These are phyloP conservation scores for Yamadazyma pseudoaaseri DNA, from an alignment of 1,139 yeast genomes.

Conservation along the genomic window DNA sequence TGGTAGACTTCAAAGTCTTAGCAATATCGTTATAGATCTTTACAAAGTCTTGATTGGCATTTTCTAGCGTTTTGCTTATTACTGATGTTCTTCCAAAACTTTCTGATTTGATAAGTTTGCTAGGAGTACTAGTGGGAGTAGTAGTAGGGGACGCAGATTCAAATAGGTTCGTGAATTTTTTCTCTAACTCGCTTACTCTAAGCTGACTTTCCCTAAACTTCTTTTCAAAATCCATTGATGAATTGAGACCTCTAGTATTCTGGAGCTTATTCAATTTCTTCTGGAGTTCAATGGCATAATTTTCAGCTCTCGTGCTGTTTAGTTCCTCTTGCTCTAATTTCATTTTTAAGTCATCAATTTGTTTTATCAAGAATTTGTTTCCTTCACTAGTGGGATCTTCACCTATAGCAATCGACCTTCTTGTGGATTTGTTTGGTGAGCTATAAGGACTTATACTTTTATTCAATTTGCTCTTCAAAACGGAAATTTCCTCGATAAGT, in stretches of 20 bases:
- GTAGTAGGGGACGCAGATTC: constrained; percentile 18
- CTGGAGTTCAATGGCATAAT: constrained; percentile 46
- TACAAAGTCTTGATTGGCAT: constrained; percentile 45
- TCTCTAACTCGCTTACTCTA: constrained; percentile 35
- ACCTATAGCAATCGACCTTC: constrained; percentile 37
- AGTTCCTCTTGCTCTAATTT: constrained; percentile 42
- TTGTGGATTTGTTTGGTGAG: constrained; percentile 21
- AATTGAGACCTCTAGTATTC: constrained; percentile 39
- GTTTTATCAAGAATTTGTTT: constrained; percentile 25
- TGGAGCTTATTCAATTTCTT: constrained; percentile 45
- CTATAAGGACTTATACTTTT: constrained; percentile 21
- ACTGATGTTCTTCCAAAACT: constrained; percentile 37
- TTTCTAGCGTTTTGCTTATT: constrained; percentile 25
- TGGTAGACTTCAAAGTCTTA: constrained; percentile 45
- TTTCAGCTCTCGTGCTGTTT: constrained; percentile 45
- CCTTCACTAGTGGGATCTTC: constrained; percentile 25
- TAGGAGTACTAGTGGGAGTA: constrained; percentile 11
- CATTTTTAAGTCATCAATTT: constrained; percentile 35
- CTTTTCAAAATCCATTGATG: constrained; percentile 35
- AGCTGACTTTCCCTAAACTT: constrained; percentile 38
- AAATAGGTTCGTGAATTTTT: constrained; percentile 26
- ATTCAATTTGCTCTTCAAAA: constrained; percentile 46
- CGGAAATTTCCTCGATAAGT: constrained; percentile 55
- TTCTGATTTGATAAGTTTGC: constrained; percentile 31
- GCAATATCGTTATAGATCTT: constrained; percentile 57